Evolutionary conservation across 2,329 filamentous ascomycete genomes (phyloP).

Genomic region (Furcasterigmium sp.): DNA sequence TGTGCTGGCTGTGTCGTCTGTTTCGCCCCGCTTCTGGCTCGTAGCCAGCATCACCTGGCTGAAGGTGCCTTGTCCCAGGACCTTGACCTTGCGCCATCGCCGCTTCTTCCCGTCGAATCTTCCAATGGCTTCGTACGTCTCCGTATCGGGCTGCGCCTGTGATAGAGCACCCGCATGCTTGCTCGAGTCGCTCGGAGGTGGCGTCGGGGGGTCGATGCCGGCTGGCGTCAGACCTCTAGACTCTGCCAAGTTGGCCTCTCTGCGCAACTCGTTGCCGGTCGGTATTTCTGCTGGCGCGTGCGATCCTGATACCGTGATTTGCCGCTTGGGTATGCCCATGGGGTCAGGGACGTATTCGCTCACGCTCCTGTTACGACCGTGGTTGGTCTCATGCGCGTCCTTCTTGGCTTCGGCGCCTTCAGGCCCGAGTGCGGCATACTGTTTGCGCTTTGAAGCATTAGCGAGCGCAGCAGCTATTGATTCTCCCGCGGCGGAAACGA

Average conservation of each 20-base stretch:
- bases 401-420: conserved; percentile 22
- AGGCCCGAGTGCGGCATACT: conserved; percentile 43
- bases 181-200: conserved; percentile 73
- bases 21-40: conserved; percentile 57
- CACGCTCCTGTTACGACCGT: conserved; percentile 68
- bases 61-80: conserved; percentile 90
- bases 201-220: conserved; percentile 66
- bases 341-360: conserved; percentile 83
- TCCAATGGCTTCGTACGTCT: conserved; percentile 67
- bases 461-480: conserved; percentile 44
- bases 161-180: too few relatives aligned
- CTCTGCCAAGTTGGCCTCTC: conserved; percentile 76
- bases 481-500: conserved; percentile 47
- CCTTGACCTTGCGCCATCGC: conserved; percentile 73
- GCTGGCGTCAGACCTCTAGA: conserved; percentile 65
- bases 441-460: conserved; percentile 51
- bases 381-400: conserved; percentile 7
- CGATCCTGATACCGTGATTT: conserved; percentile 66
- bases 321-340: conserved; percentile 62
- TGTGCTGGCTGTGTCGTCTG: conserved; percentile 25
- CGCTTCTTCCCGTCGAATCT: conserved; percentile 64
- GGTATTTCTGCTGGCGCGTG: conserved; percentile 37
- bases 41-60: conserved; percentile 91
- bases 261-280: conserved; percentile 44
- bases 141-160: too few relatives aligned